A percentile compares a stretch with the other conserved stretches of the same genome.
Conservation (phyloP, 1,284 basidiomycete genomes). For the Ganoderma lingzhi region DNA sequence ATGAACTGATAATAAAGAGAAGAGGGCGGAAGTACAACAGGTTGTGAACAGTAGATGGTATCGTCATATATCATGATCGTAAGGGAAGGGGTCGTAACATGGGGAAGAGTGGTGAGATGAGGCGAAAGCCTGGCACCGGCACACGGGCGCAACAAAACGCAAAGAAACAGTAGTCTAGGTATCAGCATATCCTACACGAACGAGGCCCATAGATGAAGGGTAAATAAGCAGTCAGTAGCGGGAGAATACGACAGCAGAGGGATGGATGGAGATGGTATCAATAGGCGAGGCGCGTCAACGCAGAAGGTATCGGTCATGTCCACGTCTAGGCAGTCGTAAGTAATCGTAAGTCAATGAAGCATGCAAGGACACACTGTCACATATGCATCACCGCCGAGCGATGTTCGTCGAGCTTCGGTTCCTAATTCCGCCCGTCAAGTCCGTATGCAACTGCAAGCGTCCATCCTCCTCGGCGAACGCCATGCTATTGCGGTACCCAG, state of each 20-base stretch:
- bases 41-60: background rate
- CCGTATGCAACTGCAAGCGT: slow-evolving; percentile 29
- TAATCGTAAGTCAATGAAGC: slow-evolving; percentile 1
- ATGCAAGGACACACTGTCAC: background rate
- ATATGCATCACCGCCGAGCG: slow-evolving; percentile 33
- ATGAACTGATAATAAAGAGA: background rate
- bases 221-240: background rate
- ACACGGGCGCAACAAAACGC: background rate
- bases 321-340: background rate
- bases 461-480: slow-evolving; percentile 41
- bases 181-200: background rate
- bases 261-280: background rate
- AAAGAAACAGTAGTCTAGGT: background rate
- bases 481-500: slow-evolving; percentile 37
- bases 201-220: slow-evolving; percentile 1
- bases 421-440: slow-evolving; percentile 33
- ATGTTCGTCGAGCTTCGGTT: slow-evolving; percentile 41
- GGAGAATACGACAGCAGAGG: background rate
- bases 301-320: slow-evolving; percentile 15
- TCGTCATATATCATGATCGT: background rate
- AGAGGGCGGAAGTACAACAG: slow-evolving; percentile 3
- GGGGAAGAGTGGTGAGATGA: background rate
- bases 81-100: background rate
- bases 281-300: background rate
- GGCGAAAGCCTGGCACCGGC: background rate